Evolutionary conservation across 495 filamentous ascomycete genomes (phyloP).

Genomic region (Penicillium cinerascens): DNA sequence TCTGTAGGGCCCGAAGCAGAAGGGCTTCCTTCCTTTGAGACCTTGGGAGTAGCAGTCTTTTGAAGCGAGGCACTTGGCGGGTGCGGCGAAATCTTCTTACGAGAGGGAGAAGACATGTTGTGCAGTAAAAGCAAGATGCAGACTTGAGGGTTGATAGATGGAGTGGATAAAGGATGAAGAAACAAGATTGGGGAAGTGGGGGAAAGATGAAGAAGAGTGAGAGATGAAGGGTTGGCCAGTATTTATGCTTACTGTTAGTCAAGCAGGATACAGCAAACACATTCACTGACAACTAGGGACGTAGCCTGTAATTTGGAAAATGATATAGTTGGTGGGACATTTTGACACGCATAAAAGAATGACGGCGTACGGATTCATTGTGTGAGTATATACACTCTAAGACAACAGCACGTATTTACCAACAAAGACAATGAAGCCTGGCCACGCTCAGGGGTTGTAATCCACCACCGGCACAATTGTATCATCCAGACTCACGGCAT

Average conservation of each 20-base stretch:
- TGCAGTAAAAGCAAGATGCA: too few species aligned
- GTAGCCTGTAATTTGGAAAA: not conserved
- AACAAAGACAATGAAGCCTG: not conserved
- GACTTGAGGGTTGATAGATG: too few species aligned
- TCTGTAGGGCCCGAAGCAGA: too few species aligned
- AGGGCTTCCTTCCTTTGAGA: too few species aligned
- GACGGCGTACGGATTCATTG: not conserved
- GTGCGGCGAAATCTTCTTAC: too few species aligned
- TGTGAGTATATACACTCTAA: not conserved
- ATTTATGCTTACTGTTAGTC: not conserved
- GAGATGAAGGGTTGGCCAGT: not conserved
- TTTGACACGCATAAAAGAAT: not conserved
- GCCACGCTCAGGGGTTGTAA: slow-evolving; percentile 20
- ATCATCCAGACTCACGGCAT: slow-evolving; percentile 34
- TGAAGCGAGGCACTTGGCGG: too few species aligned
- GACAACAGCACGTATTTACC: not conserved
- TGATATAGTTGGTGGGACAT: not conserved
- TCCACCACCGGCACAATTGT: slow-evolving; percentile 32
- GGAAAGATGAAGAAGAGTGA: not conserved
- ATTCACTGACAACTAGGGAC: not conserved
- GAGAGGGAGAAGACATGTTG: too few species aligned
- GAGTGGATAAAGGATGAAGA: not conserved
- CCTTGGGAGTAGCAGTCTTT: too few species aligned
- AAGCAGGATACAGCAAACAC: not conserved
- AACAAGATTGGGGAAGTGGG: not conserved